phyloP scores from a whole-genome alignment of 176 grass and related monocot genomes.

The Musa itinerans region DNA sequence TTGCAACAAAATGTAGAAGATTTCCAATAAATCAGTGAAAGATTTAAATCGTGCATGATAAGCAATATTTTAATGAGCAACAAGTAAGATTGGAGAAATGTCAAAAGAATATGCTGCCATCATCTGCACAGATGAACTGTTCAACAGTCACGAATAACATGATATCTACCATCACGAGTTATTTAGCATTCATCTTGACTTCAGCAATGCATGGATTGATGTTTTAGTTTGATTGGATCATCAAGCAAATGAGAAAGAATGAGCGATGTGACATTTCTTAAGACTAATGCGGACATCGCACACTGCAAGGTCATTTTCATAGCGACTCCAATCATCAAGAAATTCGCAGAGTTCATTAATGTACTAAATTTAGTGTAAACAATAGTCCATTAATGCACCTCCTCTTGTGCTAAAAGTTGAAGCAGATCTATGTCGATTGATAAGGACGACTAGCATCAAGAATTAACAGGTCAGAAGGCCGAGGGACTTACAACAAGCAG shows the following conservation, averaged over 20 bases:
- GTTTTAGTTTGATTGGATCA: neutral
- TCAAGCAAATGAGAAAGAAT: neutral
- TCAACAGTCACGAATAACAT: neutral
- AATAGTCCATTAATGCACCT: too few species aligned
- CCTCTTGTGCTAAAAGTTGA: too few species aligned
- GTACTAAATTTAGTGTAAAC: too few species aligned
- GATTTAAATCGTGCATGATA: neutral
- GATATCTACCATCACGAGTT: neutral
- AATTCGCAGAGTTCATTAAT: too few species aligned
- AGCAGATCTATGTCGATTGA: neutral
- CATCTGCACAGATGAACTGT: neutral
- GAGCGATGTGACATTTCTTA: too few species aligned
- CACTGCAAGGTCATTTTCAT: neutral
- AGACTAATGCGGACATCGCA: neutral
- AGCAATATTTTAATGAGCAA: neutral
- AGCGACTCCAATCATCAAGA: neutral
- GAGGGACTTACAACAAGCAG: slow-evolving; percentile 26
- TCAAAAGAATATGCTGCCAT: too few species aligned
- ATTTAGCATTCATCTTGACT: neutral
- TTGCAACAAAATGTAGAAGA: neutral
- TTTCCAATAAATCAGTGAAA: neutral
- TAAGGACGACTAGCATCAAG: neutral
- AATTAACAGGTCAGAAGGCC: neutral
- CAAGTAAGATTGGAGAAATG: too few species aligned
- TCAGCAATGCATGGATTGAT: neutral